phyloP scores from a whole-genome alignment of 768 basidiomycete genomes.

The Termitomyces sp. region DNA sequence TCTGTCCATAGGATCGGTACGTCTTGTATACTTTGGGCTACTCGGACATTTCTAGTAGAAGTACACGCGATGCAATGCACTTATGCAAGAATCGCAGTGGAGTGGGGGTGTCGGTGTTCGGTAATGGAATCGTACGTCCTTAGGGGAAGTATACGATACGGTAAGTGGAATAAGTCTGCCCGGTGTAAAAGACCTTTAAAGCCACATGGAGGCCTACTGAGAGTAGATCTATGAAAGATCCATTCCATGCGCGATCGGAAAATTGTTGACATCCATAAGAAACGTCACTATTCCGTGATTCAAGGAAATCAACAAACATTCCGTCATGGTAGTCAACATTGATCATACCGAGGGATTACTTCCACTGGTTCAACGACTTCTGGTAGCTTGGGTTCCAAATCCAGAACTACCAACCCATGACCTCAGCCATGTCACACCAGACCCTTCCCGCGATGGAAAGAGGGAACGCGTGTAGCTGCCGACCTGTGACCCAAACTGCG shows the following conservation, averaged over 20 bases:
- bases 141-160: not conserved
- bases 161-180: not conserved
- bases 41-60: too few species aligned
- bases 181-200: not conserved
- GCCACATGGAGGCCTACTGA: not conserved
- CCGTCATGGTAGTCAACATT: not conserved
- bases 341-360: not conserved
- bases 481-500: constrained; percentile 27
- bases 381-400: constrained; percentile 5
- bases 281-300: too few species aligned
- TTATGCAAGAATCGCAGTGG: too few species aligned
- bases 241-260: not conserved
- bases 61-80: too few species aligned
- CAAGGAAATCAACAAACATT: not conserved
- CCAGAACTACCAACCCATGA: constrained; percentile 27
- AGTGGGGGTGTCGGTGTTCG: too few species aligned
- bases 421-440: constrained; percentile 35
- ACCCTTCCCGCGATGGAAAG: constrained; percentile 29
- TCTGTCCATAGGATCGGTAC: too few species aligned
- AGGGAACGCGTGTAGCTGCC: constrained; percentile 24
- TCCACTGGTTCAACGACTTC: not conserved
- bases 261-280: not conserved
- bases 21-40: too few species aligned
- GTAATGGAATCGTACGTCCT: too few species aligned
- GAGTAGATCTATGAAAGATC: not conserved